These are phyloP conservation scores for Epichloe glyceriae DNA, from an alignment of 2,329 filamentous ascomycete species.

Conservation along the genomic window DNA sequence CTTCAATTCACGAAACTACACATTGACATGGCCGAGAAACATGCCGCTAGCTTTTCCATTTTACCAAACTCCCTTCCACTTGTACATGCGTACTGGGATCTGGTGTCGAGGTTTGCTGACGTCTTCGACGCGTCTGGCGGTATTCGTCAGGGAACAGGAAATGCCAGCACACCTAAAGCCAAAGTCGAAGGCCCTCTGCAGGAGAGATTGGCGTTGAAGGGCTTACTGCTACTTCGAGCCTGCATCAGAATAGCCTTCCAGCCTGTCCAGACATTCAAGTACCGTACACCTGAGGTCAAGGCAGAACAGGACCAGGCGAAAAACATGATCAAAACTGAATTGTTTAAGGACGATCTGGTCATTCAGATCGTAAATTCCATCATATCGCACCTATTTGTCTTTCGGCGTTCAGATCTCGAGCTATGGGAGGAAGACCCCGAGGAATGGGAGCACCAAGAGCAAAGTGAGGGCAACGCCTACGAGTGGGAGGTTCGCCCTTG, in stretches of 20 bases:
- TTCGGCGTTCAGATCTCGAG: constrained; percentile 71
- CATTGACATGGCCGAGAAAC: constrained; percentile 66
- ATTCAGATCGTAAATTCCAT: constrained; percentile 71
- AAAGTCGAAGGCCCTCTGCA: constrained; percentile 49
- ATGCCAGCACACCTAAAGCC: constrained; percentile 28
- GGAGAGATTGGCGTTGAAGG: constrained; percentile 73
- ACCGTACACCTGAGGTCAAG: constrained; percentile 60
- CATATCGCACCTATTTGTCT: constrained; percentile 79
- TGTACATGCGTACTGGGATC: constrained; percentile 71
- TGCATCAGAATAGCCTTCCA: constrained; percentile 79
- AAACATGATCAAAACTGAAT: constrained; percentile 53
- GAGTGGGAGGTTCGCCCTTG: constrained; percentile 89
- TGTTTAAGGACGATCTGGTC: constrained; percentile 67
- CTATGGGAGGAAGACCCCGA: constrained; percentile 93
- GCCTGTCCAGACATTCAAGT: constrained; percentile 71
- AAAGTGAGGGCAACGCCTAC: constrained; percentile 71
- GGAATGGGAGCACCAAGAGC: constrained; percentile 87
- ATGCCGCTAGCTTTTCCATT: constrained; percentile 71
- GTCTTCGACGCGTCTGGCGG: constrained; percentile 52
- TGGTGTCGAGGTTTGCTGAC: constrained; percentile 65
- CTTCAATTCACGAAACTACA: constrained; percentile 88
- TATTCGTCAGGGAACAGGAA: constrained; percentile 31
- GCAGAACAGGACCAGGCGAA: constrained; percentile 62
- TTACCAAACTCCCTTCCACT: constrained; percentile 70
- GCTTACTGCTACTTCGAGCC: constrained; percentile 66